Evolutionary conservation across 108 stramenopile genomes (phyloP).

Genomic region (Conticribra weissflogii): DNA sequence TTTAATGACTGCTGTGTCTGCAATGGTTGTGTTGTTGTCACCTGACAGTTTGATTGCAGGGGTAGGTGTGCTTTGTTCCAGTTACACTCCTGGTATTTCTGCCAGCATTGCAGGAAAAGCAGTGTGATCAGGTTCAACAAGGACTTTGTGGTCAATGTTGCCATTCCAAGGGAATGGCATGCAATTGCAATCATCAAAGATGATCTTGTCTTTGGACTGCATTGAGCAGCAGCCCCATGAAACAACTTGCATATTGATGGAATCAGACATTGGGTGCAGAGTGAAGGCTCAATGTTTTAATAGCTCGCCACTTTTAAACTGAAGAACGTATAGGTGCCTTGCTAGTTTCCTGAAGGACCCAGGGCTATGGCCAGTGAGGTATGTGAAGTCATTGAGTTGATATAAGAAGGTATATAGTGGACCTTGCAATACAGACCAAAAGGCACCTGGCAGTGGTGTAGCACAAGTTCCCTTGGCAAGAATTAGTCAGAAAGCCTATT

Average conservation of each 20-base stretch:
- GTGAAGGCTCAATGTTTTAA: slow-evolving; percentile 36
- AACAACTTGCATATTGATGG: slow-evolving; percentile 32
- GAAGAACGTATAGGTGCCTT: slow-evolving; percentile 45
- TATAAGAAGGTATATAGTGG: slow-evolving; percentile 32
- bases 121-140: neutral
- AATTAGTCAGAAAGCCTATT: no score
- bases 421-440: no score
- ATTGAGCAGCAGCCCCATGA: slow-evolving; percentile 38
- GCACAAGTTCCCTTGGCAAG: no score
- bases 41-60: no score
- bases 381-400: slow-evolving; percentile 19
- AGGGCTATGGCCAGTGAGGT: no score
- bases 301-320: slow-evolving; percentile 15
- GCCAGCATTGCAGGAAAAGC: neutral
- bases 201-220: slow-evolving; percentile 26
- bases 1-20: neutral
- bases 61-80: neutral
- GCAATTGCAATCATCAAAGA: neutral
- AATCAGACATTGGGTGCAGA: no score
- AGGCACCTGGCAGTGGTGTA: no score
- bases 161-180: neutral
- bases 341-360: no score
- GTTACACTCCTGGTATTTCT: slow-evolving; percentile 9
- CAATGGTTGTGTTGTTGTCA: no score
- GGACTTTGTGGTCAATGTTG: slow-evolving; percentile 10